phyloP scores from a whole-genome alignment of 345 rosid species.

The Trapa incisa region DNA sequence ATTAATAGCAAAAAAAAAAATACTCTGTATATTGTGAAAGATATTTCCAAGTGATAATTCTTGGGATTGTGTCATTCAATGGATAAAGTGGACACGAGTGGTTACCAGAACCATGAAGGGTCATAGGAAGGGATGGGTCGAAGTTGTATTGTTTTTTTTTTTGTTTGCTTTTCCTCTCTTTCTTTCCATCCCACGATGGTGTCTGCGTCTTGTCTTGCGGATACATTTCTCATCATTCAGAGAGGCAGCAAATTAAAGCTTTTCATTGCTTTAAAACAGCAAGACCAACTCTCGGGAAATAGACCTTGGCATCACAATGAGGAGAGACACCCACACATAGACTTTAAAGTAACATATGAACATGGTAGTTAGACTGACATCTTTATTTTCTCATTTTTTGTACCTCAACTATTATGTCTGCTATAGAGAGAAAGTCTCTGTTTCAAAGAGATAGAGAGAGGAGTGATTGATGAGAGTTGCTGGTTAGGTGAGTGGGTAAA shows the following conservation, averaged over 20 bases:
- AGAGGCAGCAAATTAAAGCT: constrained; percentile 7
- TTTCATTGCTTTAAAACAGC: constrained; percentile 18
- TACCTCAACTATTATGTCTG: constrained; percentile 6
- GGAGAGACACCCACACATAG: constrained; percentile 1
- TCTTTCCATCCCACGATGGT: background rate
- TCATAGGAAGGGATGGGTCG: constrained; percentile 4
- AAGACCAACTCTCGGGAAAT: constrained; percentile 17
- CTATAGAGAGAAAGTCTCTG: background rate
- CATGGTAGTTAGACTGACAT: constrained; percentile 13
- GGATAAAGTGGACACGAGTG: constrained; percentile 3
- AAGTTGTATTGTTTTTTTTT: background rate
- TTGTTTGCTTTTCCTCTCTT: background rate
- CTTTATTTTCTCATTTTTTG: constrained; percentile 11
- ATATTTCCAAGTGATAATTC: background rate
- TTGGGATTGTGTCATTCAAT: background rate
- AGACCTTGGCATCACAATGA: constrained; percentile 9
- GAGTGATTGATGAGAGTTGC: background rate
- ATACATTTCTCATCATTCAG: constrained; percentile 5
- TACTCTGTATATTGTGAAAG: background rate
- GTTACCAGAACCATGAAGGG: constrained; percentile 4
- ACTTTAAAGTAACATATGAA: constrained; percentile 20
- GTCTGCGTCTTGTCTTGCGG: constrained; percentile 2
- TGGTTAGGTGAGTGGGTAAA: constrained; percentile 6
- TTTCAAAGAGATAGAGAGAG: background rate
- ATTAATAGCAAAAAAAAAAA: background rate